These are phyloP conservation scores for Aspergillus fumigatus DNA, from an alignment of 2,329 filamentous ascomycete species.

Conservation along the genomic window DNA sequence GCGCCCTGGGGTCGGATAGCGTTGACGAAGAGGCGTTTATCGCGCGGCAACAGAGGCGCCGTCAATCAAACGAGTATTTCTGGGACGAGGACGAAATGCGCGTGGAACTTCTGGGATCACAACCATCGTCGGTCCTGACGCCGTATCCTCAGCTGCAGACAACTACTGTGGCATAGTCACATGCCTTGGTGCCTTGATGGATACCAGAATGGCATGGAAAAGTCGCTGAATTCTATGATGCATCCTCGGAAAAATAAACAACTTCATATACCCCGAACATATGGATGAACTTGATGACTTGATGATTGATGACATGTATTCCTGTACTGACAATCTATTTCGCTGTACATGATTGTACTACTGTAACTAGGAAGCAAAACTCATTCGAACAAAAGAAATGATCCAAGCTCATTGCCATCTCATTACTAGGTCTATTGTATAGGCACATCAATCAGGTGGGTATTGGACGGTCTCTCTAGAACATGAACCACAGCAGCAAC, in stretches of 20 bases:
- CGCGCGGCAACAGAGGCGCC: constrained; percentile 18
- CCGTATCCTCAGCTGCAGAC: constrained; percentile 8
- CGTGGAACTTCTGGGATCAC: constrained; percentile 17
- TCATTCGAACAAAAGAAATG: no score
- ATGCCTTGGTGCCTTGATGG: neutral
- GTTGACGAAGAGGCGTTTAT: constrained; percentile 18
- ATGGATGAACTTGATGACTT: neutral
- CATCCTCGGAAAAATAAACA: neutral
- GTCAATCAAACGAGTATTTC: constrained; percentile 12
- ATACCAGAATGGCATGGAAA: no score
- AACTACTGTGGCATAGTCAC: constrained; percentile 10
- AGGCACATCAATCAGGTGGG: constrained; percentile 6
- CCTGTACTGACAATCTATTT: neutral
- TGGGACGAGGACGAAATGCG: constrained; percentile 28
- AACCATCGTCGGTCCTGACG: constrained; percentile 2
- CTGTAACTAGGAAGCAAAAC: neutral
- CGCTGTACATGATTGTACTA: neutral
- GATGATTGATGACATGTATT: neutral
- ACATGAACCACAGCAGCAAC: neutral
- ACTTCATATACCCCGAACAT: neutral
- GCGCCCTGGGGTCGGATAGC: constrained; percentile 21
- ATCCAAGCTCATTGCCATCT: neutral
- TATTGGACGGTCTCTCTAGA: constrained; percentile 11
- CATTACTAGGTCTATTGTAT: constrained; percentile 2
- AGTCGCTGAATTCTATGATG: neutral